These are phyloP conservation scores for Bipolaris sorokiniana DNA, from an alignment of 2,329 filamentous ascomycete species.

Conservation along the genomic window DNA sequence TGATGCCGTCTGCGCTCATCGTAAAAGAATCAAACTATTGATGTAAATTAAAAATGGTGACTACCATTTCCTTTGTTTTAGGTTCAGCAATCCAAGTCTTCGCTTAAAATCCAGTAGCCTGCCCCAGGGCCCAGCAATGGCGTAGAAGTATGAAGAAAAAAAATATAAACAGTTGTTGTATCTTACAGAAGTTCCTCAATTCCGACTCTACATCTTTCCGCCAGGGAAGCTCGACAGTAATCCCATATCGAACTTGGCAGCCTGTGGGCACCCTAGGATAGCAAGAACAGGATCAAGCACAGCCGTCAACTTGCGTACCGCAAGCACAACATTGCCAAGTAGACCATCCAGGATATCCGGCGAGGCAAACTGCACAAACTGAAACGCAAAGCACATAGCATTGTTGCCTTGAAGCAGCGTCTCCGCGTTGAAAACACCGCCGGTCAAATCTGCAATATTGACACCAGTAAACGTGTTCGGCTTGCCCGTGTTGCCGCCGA, in stretches of 20 bases:
- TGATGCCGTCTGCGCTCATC: too few species aligned
- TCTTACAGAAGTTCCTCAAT: background rate
- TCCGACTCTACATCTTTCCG: conserved; percentile 2
- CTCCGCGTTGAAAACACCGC: conserved; percentile 23
- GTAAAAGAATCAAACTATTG: too few species aligned
- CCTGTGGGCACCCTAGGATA: conserved; percentile 20
- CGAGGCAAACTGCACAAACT: conserved; percentile 13
- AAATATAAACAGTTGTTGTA: too few species aligned
- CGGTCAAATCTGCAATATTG: conserved; percentile 25
- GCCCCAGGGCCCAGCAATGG: too few species aligned
- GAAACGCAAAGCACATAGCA: conserved; percentile 26
- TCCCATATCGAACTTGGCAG: conserved; percentile 21
- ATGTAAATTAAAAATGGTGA: too few species aligned
- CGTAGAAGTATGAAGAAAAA: too few species aligned
- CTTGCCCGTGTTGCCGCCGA: conserved; percentile 29
- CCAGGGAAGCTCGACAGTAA: conserved; percentile 27
- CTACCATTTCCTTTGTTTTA: too few species aligned
- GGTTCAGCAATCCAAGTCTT: too few species aligned
- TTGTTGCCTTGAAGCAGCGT: conserved; percentile 28
- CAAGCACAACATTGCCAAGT: conserved; percentile 21
- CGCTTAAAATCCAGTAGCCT: too few species aligned
- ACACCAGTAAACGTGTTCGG: conserved; percentile 29
- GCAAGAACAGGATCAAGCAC: conserved; percentile 20
- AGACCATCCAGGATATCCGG: conserved; percentile 24
- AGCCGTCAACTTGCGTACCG: conserved; percentile 22